Conservation (phyloP, 306 rosid genomes). For the Pyrus pyrifolia region DNA sequence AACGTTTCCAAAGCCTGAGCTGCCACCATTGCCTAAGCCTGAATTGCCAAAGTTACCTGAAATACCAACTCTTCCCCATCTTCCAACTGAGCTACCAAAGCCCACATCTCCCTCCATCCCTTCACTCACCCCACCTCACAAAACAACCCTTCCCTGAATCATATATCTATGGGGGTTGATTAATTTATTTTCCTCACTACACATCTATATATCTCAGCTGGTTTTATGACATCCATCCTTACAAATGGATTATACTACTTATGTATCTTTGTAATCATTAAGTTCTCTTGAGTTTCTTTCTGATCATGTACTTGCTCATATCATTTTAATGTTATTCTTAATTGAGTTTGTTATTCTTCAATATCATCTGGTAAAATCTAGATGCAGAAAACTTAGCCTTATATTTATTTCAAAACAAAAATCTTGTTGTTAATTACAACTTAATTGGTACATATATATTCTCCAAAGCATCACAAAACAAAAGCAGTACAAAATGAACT, state of each 20-base stretch:
- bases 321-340: too few relatives aligned
- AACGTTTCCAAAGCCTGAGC: neutral
- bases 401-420: too few relatives aligned
- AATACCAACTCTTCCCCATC: constrained; percentile 5
- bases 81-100: constrained; percentile 4
- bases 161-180: too few relatives aligned
- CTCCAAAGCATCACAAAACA: too few relatives aligned
- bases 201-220: neutral
- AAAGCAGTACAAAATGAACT: too few relatives aligned
- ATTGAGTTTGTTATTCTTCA: too few relatives aligned
- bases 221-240: neutral
- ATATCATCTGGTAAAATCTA: too few relatives aligned
- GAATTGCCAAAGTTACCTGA: constrained; percentile 1
- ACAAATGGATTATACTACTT: neutral
- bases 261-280: neutral
- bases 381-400: too few relatives aligned
- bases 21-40: too few relatives aligned
- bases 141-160: neutral
- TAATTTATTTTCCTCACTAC: neutral
- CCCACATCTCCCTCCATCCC: constrained; percentile 3
- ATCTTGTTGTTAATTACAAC: too few relatives aligned
- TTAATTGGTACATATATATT: too few relatives aligned
- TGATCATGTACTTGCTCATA: neutral
- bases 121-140: neutral
- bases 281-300: neutral